Base-by-base conservation (phyloP, 2,329 filamentous ascomycete genomes). In the Lachnellula suecica region DNA sequence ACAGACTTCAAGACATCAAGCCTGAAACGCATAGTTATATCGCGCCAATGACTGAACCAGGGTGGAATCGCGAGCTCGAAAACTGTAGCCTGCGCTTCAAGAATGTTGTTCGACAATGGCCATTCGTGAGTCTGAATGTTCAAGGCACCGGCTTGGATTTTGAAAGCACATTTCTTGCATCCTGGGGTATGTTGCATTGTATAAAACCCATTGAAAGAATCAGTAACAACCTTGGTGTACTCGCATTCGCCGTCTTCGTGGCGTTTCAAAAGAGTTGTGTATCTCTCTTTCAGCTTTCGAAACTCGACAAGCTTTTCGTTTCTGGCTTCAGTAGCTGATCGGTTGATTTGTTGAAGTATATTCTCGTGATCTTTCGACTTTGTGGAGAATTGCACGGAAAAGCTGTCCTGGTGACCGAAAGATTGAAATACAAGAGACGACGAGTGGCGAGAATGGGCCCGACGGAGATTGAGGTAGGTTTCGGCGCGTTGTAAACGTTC, bases 91-190 rank as follows among this genome's bases (percentile, higher is more conserved):
- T 77, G 74, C 0, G 70, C 70, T 10, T 70, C 15, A 0, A 53
- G 5, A 0, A 40, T 0, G 0, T 70, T 15, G 15, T 19, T 37
- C 0, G 79, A 74, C 0, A 84, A 65, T 0, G 82, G 81, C 80
- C 79, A 83, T 61, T 85, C 82, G 55, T 82, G 71, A 11, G 80
- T 60, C 0, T 38, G 1, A 13, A 86, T 83, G 0, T 31, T 35
- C 0, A 85, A 49, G 0, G 4, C 2, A 0, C 68, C 44, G 1
- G 78, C 77, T 19, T 65, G 4, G 0, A 6, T 3, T 4, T 59
- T 43, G 1, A 68, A 58, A 0, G 2, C 2, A 59, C 77, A 82
- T 38, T 67, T 71, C 1, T 4, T 3, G 51, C 75, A 79, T 25
- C 9, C 13, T 11, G 4, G 13, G 10, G 15, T 22, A 34, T 56